Evolutionary conservation across 2,329 filamentous ascomycete species (phyloP).

Genomic region (Purpureocillium lavendulum): DNA sequence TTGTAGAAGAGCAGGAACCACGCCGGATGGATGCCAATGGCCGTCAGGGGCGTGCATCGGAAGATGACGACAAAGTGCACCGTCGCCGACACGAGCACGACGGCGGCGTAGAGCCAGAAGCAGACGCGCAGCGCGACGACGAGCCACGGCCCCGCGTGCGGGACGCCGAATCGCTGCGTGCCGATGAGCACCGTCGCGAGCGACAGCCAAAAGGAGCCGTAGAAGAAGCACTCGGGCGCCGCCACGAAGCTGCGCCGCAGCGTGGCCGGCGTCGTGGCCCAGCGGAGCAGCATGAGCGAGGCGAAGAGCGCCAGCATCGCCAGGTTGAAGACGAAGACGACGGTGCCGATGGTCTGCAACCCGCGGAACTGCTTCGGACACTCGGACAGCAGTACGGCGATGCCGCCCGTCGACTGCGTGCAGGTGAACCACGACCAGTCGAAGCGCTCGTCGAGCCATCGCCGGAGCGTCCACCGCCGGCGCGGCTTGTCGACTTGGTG

Average conservation of each 20-base stretch:
- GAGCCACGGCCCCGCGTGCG: conserved; percentile 40
- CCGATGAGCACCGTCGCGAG: conserved; percentile 58
- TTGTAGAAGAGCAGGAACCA: conserved; percentile 22
- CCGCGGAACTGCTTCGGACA: conserved; percentile 36
- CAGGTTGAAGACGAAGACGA: conserved; percentile 41
- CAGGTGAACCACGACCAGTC: conserved; percentile 23
- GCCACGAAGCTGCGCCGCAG: conserved; percentile 33
- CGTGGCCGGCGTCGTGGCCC: conserved; percentile 48
- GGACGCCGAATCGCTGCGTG: conserved; percentile 51
- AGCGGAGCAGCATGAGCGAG: conserved; percentile 46
- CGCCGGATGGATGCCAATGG: conserved; percentile 17
- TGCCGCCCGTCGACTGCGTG: conserved; percentile 24
- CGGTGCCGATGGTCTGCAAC: conserved; percentile 35
- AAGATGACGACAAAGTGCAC: conserved; percentile 19
- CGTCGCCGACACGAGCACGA: conserved; percentile 14
- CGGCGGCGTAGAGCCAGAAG: conserved; percentile 43
- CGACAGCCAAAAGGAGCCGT: conserved; percentile 53
- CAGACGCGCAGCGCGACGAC: conserved; percentile 33
- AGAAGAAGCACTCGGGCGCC: conserved; percentile 55
- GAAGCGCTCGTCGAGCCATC: too few species aligned
- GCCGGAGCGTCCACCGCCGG: too few species aligned
- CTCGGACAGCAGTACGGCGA: conserved; percentile 18
- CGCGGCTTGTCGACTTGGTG: too few species aligned
- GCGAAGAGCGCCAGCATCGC: conserved; percentile 40
- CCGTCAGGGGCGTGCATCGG: conserved; percentile 16